Conservation (phyloP, 257 asterid species). For the Primulina eburnea region DNA sequence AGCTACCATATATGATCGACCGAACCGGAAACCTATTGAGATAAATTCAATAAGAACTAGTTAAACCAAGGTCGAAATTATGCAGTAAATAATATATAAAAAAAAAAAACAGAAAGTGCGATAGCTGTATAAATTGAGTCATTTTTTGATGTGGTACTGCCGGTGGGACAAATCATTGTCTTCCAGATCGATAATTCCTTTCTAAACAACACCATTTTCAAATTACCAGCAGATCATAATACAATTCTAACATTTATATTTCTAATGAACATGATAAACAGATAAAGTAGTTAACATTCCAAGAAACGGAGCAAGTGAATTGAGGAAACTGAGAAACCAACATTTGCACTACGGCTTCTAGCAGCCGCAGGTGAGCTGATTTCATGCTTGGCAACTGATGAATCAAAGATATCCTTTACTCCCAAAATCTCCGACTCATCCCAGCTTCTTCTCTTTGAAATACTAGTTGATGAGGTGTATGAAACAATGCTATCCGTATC, state of each 20-base stretch:
- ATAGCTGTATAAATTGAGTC: neutral
- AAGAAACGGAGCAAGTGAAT: neutral
- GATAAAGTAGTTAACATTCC: neutral
- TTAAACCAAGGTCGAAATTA: neutral
- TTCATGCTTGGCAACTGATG: conserved; percentile 46
- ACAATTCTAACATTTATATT: neutral
- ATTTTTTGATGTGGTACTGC: neutral
- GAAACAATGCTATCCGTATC: conserved; percentile 48
- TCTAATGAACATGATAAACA: neutral
- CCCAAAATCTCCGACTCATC: conserved; percentile 50
- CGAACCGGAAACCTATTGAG: conserved; percentile 64
- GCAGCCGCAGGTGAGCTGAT: conserved; percentile 35
- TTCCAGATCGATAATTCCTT: neutral
- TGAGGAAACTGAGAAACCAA: conserved; percentile 20
- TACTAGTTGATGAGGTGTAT: conserved; percentile 26
- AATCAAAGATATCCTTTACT: conserved; percentile 49
- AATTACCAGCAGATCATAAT: neutral
- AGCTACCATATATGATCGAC: conserved; percentile 46
- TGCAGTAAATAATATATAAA: neutral
- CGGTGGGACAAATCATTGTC: neutral
- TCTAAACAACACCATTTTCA: neutral
- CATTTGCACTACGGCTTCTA: conserved; percentile 53
- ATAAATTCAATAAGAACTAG: conserved; percentile 20
- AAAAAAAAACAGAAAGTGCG: too few species aligned
- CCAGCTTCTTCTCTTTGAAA: conserved; percentile 72